Evolutionary conservation across 257 asterid genomes (phyloP).

Genomic region (Solanum etuberosum): DNA sequence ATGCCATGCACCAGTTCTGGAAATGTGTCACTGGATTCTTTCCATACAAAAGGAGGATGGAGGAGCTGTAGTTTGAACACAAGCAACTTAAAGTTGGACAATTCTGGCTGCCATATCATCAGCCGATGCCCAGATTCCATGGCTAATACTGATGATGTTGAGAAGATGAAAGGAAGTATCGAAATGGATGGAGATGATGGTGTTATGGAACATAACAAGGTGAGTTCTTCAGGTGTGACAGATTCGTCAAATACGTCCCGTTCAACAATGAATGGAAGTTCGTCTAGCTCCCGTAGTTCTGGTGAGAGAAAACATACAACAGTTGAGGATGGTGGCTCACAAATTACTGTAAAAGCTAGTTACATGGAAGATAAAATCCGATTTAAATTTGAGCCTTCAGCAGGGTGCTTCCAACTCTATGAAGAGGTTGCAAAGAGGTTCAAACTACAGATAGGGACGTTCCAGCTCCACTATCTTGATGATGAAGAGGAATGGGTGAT

Average conservation of each 20-base stretch:
- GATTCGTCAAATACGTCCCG: constrained; percentile 53
- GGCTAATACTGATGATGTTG: background rate
- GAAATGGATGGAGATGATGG: constrained; percentile 20
- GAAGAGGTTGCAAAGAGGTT: constrained; percentile 73
- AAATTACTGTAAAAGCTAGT: constrained; percentile 49
- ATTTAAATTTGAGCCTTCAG: constrained; percentile 47
- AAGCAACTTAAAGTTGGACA: constrained; percentile 7
- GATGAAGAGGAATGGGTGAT: constrained; percentile 96
- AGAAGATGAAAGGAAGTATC: constrained; percentile 4
- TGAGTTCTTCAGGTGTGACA: constrained; percentile 49
- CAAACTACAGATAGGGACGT: constrained; percentile 45
- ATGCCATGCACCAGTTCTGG: constrained; percentile 22
- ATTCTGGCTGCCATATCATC: constrained; percentile 14
- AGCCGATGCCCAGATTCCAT: constrained; percentile 23
- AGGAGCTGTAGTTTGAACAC: background rate
- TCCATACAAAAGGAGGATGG: constrained; percentile 5
- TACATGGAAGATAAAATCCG: constrained; percentile 61
- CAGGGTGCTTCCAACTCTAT: constrained; percentile 45
- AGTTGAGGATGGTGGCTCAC: constrained; percentile 34
- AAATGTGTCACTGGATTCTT: constrained; percentile 18
- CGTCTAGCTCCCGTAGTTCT: constrained; percentile 48
- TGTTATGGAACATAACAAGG: constrained; percentile 24
- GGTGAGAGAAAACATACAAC: constrained; percentile 16
- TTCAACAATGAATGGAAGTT: constrained; percentile 37
- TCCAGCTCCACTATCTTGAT: constrained; percentile 79